Evolutionary conservation across 2,329 filamentous ascomycete species (phyloP).

Genomic region (Dryadomyces quercivorus): DNA sequence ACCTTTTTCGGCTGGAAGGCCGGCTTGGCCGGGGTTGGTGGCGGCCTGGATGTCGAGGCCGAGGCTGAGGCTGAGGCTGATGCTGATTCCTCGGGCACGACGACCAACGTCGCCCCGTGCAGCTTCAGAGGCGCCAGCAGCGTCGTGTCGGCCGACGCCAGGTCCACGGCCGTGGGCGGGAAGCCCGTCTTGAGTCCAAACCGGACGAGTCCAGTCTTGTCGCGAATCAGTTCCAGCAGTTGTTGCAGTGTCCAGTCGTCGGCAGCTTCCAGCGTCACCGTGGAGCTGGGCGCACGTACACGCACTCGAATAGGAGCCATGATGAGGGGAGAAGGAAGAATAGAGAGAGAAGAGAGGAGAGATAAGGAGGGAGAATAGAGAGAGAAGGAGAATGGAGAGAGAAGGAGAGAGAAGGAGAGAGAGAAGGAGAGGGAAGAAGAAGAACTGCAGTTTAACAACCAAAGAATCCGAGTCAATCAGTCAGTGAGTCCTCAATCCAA

Average conservation of each 20-base stretch:
- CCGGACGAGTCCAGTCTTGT: conserved; percentile 49
- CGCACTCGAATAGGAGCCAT: conserved; percentile 48
- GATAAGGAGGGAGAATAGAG: background rate
- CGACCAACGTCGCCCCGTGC: conserved; percentile 37
- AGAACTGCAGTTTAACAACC: too few relatives aligned
- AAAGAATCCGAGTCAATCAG: too few relatives aligned
- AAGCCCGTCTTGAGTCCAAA: conserved; percentile 79
- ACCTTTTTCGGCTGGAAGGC: conserved; percentile 20
- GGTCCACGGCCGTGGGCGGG: conserved; percentile 58
- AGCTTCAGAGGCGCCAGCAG: conserved; percentile 33
- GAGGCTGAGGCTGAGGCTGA: background rate
- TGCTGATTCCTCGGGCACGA: conserved; percentile 24
- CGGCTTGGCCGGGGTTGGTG: conserved; percentile 8
- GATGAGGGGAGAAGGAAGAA: background rate
- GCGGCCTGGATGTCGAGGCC: conserved; percentile 6
- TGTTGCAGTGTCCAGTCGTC: conserved; percentile 54
- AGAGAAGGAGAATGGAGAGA: background rate
- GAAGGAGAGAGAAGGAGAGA: too few relatives aligned
- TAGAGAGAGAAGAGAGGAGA: background rate
- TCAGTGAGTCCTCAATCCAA: too few relatives aligned
- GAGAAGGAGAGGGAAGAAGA: too few relatives aligned
- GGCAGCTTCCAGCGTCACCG: conserved; percentile 55
- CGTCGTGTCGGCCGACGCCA: conserved; percentile 32
- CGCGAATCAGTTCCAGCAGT: conserved; percentile 47
- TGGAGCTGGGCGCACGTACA: conserved; percentile 62